These are phyloP conservation scores for Gaertneriomyces sp. DNA, from an alignment of 192 early-diverging fungal species.

Conservation along the genomic window DNA sequence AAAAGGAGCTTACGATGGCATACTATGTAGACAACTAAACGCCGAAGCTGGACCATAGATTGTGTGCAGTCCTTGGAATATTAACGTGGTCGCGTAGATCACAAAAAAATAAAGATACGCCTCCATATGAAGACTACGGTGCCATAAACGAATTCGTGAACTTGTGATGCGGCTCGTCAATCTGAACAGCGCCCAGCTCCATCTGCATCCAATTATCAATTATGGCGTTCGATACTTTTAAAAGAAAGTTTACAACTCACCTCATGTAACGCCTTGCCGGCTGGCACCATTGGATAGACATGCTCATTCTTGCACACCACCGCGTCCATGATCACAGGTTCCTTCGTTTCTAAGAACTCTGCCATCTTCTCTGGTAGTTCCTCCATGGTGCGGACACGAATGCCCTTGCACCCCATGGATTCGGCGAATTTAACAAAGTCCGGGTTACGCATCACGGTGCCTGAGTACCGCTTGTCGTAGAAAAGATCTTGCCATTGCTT, in stretches of 20 bases:
- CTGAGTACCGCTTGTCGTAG: slow-evolving; percentile 94
- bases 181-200: slow-evolving; percentile 43
- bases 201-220: slow-evolving; percentile 27
- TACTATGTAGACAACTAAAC: slow-evolving; percentile 6
- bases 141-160: slow-evolving; percentile 51
- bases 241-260: slow-evolving; percentile 38
- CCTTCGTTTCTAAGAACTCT: slow-evolving; percentile 79
- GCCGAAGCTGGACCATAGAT: too few species aligned
- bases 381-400: slow-evolving; percentile 77
- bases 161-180: slow-evolving; percentile 44
- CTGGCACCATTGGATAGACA: slow-evolving; percentile 97
- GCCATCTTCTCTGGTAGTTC: slow-evolving; percentile 83
- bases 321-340: slow-evolving; percentile 89
- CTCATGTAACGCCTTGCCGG: slow-evolving; percentile 88
- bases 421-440: slow-evolving; percentile 98
- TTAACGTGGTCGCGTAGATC: too few species aligned
- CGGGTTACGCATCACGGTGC: slow-evolving; percentile 92
- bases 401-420: slow-evolving; percentile 81
- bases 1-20: slow-evolving; percentile 29
- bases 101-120: too few species aligned
- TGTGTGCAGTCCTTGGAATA: too few species aligned
- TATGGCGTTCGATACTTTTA: neutral
- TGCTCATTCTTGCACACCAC: slow-evolving; percentile 89
- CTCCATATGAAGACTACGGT: slow-evolving; percentile 22
- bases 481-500: slow-evolving; percentile 87